Base-by-base conservation (phyloP, 768 basidiomycete species). In the Heimioporus sp. region DNA sequence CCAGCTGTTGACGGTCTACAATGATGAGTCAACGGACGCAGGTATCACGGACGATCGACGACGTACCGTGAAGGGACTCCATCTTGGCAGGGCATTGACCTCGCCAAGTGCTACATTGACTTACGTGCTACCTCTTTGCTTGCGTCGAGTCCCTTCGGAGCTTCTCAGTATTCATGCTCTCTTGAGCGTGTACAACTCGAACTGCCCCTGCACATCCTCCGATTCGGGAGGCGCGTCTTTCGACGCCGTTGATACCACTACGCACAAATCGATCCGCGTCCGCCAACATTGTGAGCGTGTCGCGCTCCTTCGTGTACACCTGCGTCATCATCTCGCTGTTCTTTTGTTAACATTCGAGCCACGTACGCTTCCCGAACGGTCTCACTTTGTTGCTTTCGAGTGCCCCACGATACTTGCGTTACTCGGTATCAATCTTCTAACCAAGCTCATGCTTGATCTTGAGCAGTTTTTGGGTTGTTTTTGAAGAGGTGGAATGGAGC, bases 381-480 rank as follows among this genome's bases (percentile, higher is more conserved):
- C 59, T 86, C 86, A 28, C 76, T 78, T 60, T 91, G 89, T 64
- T 90, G 90, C 59, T 77, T 57, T 90, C 85, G 69, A 90, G 80
- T 6, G 71, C 66, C 43, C 82, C 85, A 39, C 80, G 79, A 57
- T 88, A 87, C 24, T 91, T 89, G 56, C 76, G 78, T 69, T 96
- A 92, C 59, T 90, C 87, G 6, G 75, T 75, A 70, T 98, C 96
- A 78, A 98, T 81, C 74, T 89, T 87, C 35, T 77, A 71, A 6
- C 89, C 92, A 37, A 98, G 76, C 49, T 90, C 88, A n/a, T 95
- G 78, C 12, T 87, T 85, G 58, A 96, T 84, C 67, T 81, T 85
- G 43, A 98, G 75, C 20, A 98, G 73, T 59, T 88, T 89, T 74
- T 91, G 87, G 66, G 98, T 98, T 97, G 94, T 38, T 85, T 80